Conservation (phyloP, 2,329 filamentous ascomycete species). For the Clonostachys solani region DNA sequence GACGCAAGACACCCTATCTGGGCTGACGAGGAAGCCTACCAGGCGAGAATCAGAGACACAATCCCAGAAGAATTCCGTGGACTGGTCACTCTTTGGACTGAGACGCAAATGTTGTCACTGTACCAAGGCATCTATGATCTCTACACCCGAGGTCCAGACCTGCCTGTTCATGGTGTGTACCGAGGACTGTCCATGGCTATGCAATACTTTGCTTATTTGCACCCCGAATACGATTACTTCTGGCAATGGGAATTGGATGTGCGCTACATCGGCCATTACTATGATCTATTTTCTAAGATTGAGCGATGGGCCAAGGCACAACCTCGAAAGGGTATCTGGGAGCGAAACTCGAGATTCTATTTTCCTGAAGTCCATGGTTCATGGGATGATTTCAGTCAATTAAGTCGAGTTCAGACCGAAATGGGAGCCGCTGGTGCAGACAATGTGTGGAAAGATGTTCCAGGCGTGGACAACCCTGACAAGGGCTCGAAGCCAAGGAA, state of each 20-base stretch:
- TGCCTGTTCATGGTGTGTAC: constrained; percentile 89
- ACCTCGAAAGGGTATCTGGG: constrained; percentile 77
- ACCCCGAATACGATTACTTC: constrained; percentile 86
- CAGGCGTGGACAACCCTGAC: constrained; percentile 32
- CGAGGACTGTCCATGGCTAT: constrained; percentile 91
- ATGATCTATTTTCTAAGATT: constrained; percentile 66
- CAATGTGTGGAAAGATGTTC: constrained; percentile 59
- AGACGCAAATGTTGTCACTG: constrained; percentile 85
- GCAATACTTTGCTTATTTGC: constrained; percentile 85
- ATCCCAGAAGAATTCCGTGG: constrained; percentile 83
- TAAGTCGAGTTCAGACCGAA: constrained; percentile 72
- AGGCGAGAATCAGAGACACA: constrained; percentile 60
- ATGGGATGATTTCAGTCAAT: constrained; percentile 74
- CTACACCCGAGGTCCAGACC: constrained; percentile 57
- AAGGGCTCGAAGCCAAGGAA: constrained; percentile 42
- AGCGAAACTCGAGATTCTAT: constrained; percentile 75
- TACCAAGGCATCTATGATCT: constrained; percentile 86
- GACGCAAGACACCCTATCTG: constrained; percentile 73
- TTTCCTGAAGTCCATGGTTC: constrained; percentile 70
- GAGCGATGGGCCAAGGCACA: constrained; percentile 67
- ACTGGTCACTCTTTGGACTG: constrained; percentile 88
- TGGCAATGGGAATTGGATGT: constrained; percentile 98
- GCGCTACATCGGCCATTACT: constrained; percentile 85
- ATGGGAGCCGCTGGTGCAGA: constrained; percentile 62
- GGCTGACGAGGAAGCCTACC: constrained; percentile 68